phyloP scores from a whole-genome alignment of 139 green algal species.

The Coelastrella sp. region DNA sequence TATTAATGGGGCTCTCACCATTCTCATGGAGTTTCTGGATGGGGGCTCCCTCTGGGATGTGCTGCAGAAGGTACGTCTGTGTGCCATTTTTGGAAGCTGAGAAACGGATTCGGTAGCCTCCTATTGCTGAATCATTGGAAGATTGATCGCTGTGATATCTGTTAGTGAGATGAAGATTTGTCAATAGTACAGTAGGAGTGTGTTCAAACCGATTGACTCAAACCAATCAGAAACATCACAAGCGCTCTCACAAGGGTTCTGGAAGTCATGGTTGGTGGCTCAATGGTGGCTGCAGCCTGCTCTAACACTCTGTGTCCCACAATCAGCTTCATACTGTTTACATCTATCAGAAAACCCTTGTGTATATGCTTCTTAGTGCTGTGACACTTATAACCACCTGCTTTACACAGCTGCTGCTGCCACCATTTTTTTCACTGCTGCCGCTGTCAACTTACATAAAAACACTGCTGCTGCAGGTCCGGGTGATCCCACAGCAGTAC shows the following conservation, averaged over 20 bases:
- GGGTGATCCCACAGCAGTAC: slow-evolving; percentile 55
- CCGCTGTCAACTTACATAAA: background rate
- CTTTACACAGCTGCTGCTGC: no score
- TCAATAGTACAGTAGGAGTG: no score
- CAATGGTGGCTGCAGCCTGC: background rate
- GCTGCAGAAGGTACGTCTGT: slow-evolving; percentile 35
- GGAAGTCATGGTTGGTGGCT: slow-evolving; percentile 94
- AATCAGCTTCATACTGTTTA: no score
- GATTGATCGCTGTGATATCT: no score
- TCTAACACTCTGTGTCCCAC: background rate
- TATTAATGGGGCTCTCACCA: slow-evolving; percentile 73
- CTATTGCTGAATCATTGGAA: no score
- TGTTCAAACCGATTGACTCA: no score
- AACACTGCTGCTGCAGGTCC: slow-evolving; percentile 29
- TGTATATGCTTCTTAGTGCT: no score
- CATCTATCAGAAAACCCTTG: no score
- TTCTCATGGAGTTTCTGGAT: slow-evolving; percentile 96
- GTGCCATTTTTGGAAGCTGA: no score
- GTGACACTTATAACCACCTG: no score
- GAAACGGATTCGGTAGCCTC: no score
- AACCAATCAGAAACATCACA: background rate
- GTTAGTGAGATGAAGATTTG: no score
- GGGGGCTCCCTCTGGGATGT: slow-evolving; percentile 88
- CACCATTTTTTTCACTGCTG: background rate
- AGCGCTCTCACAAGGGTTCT: slow-evolving; percentile 37